These are phyloP conservation scores for Cystobasidium pallidum DNA, from an alignment of 1,284 basidiomycete genomes.

Conservation along the genomic window DNA sequence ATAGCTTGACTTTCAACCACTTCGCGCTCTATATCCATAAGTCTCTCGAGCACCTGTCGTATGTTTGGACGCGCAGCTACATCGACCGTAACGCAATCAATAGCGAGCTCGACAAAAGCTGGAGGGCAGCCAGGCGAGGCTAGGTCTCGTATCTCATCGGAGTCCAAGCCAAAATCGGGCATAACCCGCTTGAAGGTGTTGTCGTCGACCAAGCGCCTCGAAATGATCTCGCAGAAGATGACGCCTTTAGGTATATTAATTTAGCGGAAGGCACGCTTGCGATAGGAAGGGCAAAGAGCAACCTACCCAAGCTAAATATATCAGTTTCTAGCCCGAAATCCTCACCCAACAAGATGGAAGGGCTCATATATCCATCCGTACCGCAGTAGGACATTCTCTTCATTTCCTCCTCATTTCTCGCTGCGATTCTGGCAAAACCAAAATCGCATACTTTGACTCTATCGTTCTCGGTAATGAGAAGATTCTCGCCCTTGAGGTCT, in stretches of 20 bases:
- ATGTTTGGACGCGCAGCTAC: conserved; percentile 74
- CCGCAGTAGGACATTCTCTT: conserved; percentile 93
- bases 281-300: not conserved
- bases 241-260: conserved; percentile 64
- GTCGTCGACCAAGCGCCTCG: conserved; percentile 78
- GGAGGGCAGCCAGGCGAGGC: conserved; percentile 78
- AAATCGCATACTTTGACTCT: conserved; percentile 86
- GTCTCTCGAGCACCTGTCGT: conserved; percentile 74
- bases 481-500: conserved; percentile 95
- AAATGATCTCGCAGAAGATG: conserved; percentile 89
- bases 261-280: not conserved
- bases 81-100: conserved; percentile 76
- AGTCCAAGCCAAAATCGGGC: conserved; percentile 77
- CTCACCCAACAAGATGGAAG: conserved; percentile 79
- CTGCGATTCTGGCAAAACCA: conserved; percentile 76
- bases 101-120: conserved; percentile 72
- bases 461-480: conserved; percentile 89
- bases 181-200: conserved; percentile 73
- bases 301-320: conserved; percentile 72
- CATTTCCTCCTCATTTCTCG: conserved; percentile 85
- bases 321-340: conserved; percentile 93
- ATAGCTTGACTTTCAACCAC: conserved; percentile 59
- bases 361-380: conserved; percentile 70
- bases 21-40: conserved; percentile 60
- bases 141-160: conserved; percentile 69